These are phyloP conservation scores for Astragalus membranaceus DNA, from an alignment of 306 rosid genomes.

Conservation along the genomic window DNA sequence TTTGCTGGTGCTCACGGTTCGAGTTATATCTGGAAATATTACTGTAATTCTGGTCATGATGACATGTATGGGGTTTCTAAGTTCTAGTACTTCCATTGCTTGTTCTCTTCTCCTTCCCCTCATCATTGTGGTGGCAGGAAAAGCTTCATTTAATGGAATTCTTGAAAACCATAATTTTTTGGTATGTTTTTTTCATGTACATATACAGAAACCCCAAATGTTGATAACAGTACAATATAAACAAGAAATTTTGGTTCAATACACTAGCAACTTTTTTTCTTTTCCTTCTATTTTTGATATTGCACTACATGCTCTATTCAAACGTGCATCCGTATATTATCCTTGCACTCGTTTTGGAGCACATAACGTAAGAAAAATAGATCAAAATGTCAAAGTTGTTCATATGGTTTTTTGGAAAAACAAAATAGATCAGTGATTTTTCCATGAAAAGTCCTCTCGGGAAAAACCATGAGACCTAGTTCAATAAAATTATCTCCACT, in stretches of 20 bases:
- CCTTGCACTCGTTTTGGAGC: too few species aligned
- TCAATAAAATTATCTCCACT: too few species aligned
- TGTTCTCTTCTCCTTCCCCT: conserved; percentile 9
- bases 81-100: not conserved
- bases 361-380: too few species aligned
- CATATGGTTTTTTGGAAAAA: too few species aligned
- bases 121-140: not conserved
- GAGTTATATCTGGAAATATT: not conserved
- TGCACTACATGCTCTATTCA: not conserved
- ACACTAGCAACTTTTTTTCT: not conserved
- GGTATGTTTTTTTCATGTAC: conserved; percentile 17
- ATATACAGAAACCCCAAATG: conserved; percentile 1
- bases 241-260: not conserved
- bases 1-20: conserved; percentile 10
- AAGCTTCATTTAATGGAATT: conserved; percentile 5
- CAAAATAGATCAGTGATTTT: too few species aligned
- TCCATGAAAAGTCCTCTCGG: too few species aligned
- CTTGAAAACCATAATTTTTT: conserved; percentile 6
- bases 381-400: not conserved
- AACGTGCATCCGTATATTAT: not conserved
- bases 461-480: too few species aligned
- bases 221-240: not conserved
- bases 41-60: not conserved
- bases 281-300: not conserved
- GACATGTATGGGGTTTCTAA: not conserved